Evolutionary conservation across 192 early-diverging fungal species (phyloP).

Genomic region (Phycomyces blakesleeanus): DNA sequence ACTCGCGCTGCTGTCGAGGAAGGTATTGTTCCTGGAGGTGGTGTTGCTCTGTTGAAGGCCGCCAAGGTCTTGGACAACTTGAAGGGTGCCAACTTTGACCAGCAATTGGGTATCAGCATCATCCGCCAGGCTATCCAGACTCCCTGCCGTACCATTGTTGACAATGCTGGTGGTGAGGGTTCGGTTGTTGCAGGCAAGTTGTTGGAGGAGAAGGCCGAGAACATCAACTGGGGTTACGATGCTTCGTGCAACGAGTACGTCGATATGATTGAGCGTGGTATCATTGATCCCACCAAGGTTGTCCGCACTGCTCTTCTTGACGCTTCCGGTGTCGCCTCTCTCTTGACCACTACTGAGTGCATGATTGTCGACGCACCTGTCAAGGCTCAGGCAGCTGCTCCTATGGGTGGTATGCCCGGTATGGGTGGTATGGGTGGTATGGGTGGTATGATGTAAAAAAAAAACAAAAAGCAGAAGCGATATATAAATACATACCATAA

Average conservation of each 20-base stretch:
- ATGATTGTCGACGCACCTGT: slow-evolving; percentile 93
- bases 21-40: slow-evolving; percentile 99
- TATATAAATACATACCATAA: no score
- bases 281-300: slow-evolving; percentile 99
- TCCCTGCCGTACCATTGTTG: slow-evolving; percentile 91
- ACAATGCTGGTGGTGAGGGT: slow-evolving; percentile 98
- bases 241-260: slow-evolving; percentile 88
- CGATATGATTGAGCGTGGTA: slow-evolving; percentile 96
- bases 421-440: slow-evolving; percentile 45
- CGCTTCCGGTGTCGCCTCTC: slow-evolving; percentile 93
- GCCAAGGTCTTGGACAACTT: slow-evolving; percentile 74
- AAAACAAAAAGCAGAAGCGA: background rate
- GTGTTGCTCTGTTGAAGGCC: slow-evolving; percentile 94
- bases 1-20: slow-evolving; percentile 99
- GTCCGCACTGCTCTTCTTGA: slow-evolving; percentile 97
- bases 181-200: slow-evolving; percentile 93
- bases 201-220: slow-evolving; percentile 69
- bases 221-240: slow-evolving; percentile 95
- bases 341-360: slow-evolving; percentile 97
- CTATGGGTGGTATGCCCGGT: slow-evolving; percentile 69
- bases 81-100: slow-evolving; percentile 98
- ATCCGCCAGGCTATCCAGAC: slow-evolving; percentile 91
- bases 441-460: slow-evolving; percentile 19
- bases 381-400: slow-evolving; percentile 51
- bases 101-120: slow-evolving; percentile 96